Base-by-base conservation (phyloP, 345 rosid genomes). In the Murraya koenigii region DNA sequence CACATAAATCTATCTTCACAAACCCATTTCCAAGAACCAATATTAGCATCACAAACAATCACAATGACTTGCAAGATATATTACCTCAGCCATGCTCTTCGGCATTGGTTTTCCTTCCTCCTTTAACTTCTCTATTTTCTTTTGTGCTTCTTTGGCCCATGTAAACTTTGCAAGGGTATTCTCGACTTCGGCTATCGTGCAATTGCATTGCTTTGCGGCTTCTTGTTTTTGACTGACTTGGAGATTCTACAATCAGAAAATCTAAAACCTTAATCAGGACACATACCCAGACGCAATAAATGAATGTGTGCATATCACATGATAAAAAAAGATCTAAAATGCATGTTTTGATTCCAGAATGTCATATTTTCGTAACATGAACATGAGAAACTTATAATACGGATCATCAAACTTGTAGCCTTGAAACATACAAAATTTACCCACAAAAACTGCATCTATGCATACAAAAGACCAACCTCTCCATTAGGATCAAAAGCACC, bases 21-120 rank as follows among this genome's bases (percentile, higher is more conserved):
- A 70, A 35, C 2, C 4, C 26, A 38, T 35, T 52, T 52, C 32
- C 30, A 52, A 61, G 41, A 75, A 69, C 71, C 61, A 35, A 3
- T 55, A 15, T 64, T n/a, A 65, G 35, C 52, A 66, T 15, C 17
- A 26, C 22, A 35, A 67, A 2, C 8, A 26, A 56, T 26, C 52
- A 79, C 33, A 80, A 4, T 59, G 23, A 61, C 25, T 72, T 52
- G 60, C 19, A 35, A 69, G 78, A 66, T 75, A 47, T 60, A 70
- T 9, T 86, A 96, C 99, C 98, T 92, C 98, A 32, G 88, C 90
- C 76, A 94, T 82, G 87, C 84, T 92, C 88, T 89, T 96, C 1
- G 98, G 98, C 81, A 89, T 78, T 1, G 98, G 97, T 77, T 92
- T 90, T 77, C 99, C 98, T 83, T 93, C 95, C 72, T 85, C 89